A percentile compares a stretch with the other conserved stretches of the same genome.
phyloP scores from a whole-genome alignment of 2,329 filamentous ascomycete species.

The Epichloe baconii region DNA sequence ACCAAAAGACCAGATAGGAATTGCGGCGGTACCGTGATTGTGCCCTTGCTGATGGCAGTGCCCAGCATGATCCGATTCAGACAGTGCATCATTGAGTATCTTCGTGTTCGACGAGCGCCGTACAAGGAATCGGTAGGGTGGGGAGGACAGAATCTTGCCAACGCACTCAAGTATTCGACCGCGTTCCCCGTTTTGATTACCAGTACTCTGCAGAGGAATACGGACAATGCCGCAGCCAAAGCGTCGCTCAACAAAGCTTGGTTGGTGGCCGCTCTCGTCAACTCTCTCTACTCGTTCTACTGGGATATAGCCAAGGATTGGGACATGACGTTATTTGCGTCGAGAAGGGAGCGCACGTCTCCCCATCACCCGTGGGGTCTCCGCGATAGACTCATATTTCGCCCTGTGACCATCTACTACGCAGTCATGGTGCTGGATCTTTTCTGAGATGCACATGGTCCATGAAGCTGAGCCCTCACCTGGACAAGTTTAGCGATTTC shows the following conservation, averaged over 20 bases:
- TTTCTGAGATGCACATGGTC: slow-evolving; percentile 81
- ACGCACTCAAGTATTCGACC: slow-evolving; percentile 88
- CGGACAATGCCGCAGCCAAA: slow-evolving; percentile 27
- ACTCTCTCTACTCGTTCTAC: slow-evolving; percentile 93
- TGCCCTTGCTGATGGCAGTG: slow-evolving; percentile 72
- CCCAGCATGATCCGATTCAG: slow-evolving; percentile 78
- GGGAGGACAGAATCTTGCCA: slow-evolving; percentile 81
- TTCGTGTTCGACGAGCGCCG: slow-evolving; percentile 50
- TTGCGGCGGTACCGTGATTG: slow-evolving; percentile 66
- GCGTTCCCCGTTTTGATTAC: slow-evolving; percentile 86
- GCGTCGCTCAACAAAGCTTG: slow-evolving; percentile 43
- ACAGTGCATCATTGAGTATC: slow-evolving; percentile 83
- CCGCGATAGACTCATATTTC: slow-evolving; percentile 60
- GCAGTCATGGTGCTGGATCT: slow-evolving; percentile 66
- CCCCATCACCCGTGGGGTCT: slow-evolving; percentile 65
- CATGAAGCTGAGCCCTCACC: slow-evolving; percentile 68
- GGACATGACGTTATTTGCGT: slow-evolving; percentile 75
- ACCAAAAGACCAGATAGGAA: slow-evolving; percentile 69
- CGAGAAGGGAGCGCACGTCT: slow-evolving; percentile 40
- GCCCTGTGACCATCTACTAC: slow-evolving; percentile 67
- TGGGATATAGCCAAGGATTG: slow-evolving; percentile 97
- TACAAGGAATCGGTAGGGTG: slow-evolving; percentile 48
- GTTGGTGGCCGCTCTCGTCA: slow-evolving; percentile 62
- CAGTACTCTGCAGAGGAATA: slow-evolving; percentile 57
- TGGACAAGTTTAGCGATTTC: slow-evolving; percentile 74